Evolutionary conservation across 129 eudicot species (phyloP).

Genomic region (Flaveria bidentis): DNA sequence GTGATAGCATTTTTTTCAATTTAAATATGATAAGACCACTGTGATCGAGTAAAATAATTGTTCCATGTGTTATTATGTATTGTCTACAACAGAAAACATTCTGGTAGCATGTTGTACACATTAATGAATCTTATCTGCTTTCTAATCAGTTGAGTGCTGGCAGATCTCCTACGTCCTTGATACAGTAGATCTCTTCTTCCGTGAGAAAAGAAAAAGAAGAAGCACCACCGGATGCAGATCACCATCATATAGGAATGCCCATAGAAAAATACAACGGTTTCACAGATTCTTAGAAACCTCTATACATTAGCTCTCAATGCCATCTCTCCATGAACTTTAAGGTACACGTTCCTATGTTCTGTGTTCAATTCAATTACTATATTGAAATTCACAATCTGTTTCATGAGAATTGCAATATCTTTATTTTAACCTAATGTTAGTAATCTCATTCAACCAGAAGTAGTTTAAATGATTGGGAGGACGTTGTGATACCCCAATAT

Average conservation of each 20-base stretch:
- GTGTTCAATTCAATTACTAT: not conserved
- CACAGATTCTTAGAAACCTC: slow-evolving; percentile 56
- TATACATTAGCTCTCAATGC: slow-evolving; percentile 21
- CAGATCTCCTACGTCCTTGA: slow-evolving; percentile 97
- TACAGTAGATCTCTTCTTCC: slow-evolving; percentile 68
- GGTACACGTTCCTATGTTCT: slow-evolving; percentile 19
- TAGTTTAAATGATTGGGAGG: not conserved
- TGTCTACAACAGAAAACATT: not conserved
- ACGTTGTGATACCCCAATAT: not conserved
- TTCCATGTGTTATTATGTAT: not conserved
- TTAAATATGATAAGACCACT: not conserved
- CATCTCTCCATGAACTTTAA: slow-evolving; percentile 23
- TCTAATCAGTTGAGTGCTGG: slow-evolving; percentile 36
- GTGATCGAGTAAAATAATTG: not conserved
- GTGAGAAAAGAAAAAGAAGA: slow-evolving; percentile 45
- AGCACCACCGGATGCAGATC: slow-evolving; percentile 19
- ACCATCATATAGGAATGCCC: slow-evolving; percentile 25
- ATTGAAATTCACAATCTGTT: not conserved
- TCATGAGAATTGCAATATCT: not conserved
- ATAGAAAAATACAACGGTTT: slow-evolving; percentile 53
- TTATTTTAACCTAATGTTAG: not conserved
- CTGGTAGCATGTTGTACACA: not conserved
- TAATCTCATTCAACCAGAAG: not conserved
- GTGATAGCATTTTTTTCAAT: not conserved
- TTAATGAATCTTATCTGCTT: slow-evolving; percentile 25